Base-by-base conservation (phyloP, 2,329 filamentous ascomycete genomes). In the Fusarium brevicatenulatum region DNA sequence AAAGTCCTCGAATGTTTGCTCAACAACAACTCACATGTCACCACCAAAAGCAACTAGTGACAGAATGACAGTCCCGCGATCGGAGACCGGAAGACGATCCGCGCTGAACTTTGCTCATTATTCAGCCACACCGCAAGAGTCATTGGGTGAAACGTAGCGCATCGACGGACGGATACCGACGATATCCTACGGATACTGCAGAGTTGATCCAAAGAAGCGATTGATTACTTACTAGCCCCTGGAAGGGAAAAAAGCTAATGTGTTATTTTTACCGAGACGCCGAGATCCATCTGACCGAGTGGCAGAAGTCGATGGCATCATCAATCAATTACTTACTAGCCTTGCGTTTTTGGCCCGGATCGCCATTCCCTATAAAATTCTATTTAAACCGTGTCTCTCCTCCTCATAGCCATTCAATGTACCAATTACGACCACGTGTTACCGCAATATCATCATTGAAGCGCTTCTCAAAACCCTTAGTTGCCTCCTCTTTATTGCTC, bases 81-180 rank as follows among this genome's bases (percentile, higher is more conserved):
- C 71, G 60, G 71, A 74, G 64, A 62, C 34, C 52, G 56, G 59
- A 47, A 54, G 15, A 56, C 25, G 37, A 55, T 36, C 53, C 40
- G 47, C 30, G 44, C 53, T 56, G 58, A 57, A 54, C 44, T 54
- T 40, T 46, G 58, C 40, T 23, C 52, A 70, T 75, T 76, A 71
- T 75, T 72, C 67, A 70, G 76, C 76, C 52, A 70, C 72, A 53
- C 70, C 74, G 76, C 47, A 69, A 65, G 76, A 77, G 74, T 77
- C 76, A 78, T 68, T 68, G 60, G 63, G 49, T 40, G 50, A 66
- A 32, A 61, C 37, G 37, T 55, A 49, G 50, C 54, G 54, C 66
- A 66, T 54, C 59, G 52, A 61, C 53, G 50, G 54, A 61, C 56
- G 54, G 49, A 66, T 57, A 68, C 54, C 40, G 42, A 57, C 55